Evolutionary conservation across 805 yeast genomes (phyloP), one percentile per base, ranked within the genome.

Genomic region (Lachancea mirantina): DNA sequence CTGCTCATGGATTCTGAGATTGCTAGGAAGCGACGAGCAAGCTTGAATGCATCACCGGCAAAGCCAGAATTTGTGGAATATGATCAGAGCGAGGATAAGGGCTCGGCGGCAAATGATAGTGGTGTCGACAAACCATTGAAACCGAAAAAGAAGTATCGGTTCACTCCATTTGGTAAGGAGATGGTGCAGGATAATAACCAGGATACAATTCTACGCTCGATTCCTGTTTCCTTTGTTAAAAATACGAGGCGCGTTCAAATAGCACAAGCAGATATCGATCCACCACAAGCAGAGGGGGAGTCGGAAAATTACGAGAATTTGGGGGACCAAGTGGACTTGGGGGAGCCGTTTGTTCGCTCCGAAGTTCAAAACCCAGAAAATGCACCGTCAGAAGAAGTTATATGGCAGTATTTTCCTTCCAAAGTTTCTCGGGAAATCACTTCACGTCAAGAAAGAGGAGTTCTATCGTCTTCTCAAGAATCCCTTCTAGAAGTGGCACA

Each of bases 361-460:
- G 21, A 27, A 16, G 9, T 9, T n/a, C 16, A 27, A 11, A n/a
- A 21, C 8, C 9, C 11, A 5, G 25, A 26, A 10, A 40, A 41
- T 13, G 39, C 36, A 2, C 43, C 45, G 14, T 28, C 52, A 9
- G 59, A 55, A 26, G 55, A 52, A 33, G 59, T 57, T 2, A 46
- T 55, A 7, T 57, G 62, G 62, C 43, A 42, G 11, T 52, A 52
- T 27, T 48, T 50, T 6, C 62, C 62, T 2, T 23, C 19, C 3
- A 32, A 38, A 15, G 41, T 36, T 16, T 42, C 36, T 19, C 25
- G 26, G 4, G 35, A 40, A 3, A 51, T 42, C 14, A 17, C 13
- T 22, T 28, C 33, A 4, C 32, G 26, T 5, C 7, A 14, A n/a
- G 33, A 30, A 7, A 22, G 13, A 19, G 24, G 28, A 6, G 26